Base-by-base conservation (phyloP, 176 grass and related monocot species). In the Musa itinerans region DNA sequence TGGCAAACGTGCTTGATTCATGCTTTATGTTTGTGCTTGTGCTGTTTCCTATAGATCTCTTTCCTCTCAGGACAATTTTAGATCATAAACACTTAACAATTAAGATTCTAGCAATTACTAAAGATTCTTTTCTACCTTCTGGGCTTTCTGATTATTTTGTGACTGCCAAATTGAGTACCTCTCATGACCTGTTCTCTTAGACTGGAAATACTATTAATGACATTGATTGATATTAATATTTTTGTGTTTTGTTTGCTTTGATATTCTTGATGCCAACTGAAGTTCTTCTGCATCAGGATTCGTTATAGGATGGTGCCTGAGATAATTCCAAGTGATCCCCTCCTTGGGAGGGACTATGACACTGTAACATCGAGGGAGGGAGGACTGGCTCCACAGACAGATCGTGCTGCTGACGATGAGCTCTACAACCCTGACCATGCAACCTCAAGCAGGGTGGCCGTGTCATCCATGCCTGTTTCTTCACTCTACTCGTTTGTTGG, bases 401-500 rank as follows among this genome's bases (percentile, higher is more conserved):
- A 10, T 22, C 63, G 1, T 21, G 11, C 2, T 1, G 24, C 24
- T 24, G 24, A 24, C 24, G 9, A 8, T 65, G 85, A 85, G 68
- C 16, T 26, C 24, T 70, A 83, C 72, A 78, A 52, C 61, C 65
- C 58, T 29, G 79, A 58, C 25, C 49, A 50, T 12, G 52, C 20
- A 6, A 50, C 52, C 63, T 11, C 34, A 5, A 43, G 34, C 34
- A 43, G 34, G 34, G 34, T 43, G 34, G 34, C 34, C 0, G 34
- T 5, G 4, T 43, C 34, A 43, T 43, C 34, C 34, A 6, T 43
- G 34, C 34, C 34, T 43, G 34, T 63, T 23, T 78, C 77, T 17
- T 80, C 77, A 54, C 61, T 65, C 26, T 80, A 80, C 73, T 61
- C 83, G 17, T 80, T 64, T 24, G 63, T 22, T 2, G 17, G 71